Conservation (phyloP, 352 stramenopile species). For the Pythium brachiatum region DNA sequence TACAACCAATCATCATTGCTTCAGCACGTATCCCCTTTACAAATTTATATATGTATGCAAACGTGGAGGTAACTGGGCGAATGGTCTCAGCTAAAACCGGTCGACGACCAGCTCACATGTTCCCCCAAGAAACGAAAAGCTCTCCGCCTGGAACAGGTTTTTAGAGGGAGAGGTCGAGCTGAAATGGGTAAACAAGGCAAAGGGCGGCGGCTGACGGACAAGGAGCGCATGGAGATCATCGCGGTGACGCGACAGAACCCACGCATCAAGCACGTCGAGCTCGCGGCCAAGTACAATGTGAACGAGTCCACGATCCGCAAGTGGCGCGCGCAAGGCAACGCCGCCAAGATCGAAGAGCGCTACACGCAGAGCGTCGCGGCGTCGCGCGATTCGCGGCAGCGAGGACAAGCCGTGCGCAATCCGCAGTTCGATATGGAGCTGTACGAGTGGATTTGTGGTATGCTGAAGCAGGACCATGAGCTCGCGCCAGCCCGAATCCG, state of each 20-base stretch:
- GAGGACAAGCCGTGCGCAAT: slow-evolving; percentile 37
- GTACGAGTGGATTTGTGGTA: slow-evolving; percentile 34
- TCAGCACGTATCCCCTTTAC: not conserved
- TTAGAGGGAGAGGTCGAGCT: slow-evolving; percentile 13
- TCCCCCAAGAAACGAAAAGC: slow-evolving; percentile 23
- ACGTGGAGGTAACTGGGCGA: not conserved
- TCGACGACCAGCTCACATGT: not conserved
- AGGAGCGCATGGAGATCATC: slow-evolving; percentile 65
- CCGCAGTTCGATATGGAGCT: slow-evolving; percentile 41
- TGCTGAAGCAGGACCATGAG: slow-evolving; percentile 22
- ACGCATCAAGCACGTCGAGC: slow-evolving; percentile 45
- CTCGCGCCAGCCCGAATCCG: slow-evolving; percentile 31
- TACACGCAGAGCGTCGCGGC: slow-evolving; percentile 33
- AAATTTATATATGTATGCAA: not conserved
- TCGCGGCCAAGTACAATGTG: slow-evolving; percentile 44
- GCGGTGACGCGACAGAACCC: slow-evolving; percentile 45
- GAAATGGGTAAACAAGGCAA: slow-evolving; percentile 40
- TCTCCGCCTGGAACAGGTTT: too few species aligned
- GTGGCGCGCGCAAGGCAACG: slow-evolving; percentile 39
- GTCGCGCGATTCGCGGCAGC: slow-evolving; percentile 35
- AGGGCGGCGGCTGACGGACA: slow-evolving; percentile 51
- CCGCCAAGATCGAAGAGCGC: slow-evolving; percentile 37
- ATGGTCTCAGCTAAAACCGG: slow-evolving; percentile 17
- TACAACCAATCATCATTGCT: not conserved
- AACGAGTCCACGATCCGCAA: slow-evolving; percentile 65